A percentile compares a stretch with the other conserved stretches of the same genome.
Conservation (phyloP, 768 basidiomycete species). For the Hydnomerulius pinastri region DNA sequence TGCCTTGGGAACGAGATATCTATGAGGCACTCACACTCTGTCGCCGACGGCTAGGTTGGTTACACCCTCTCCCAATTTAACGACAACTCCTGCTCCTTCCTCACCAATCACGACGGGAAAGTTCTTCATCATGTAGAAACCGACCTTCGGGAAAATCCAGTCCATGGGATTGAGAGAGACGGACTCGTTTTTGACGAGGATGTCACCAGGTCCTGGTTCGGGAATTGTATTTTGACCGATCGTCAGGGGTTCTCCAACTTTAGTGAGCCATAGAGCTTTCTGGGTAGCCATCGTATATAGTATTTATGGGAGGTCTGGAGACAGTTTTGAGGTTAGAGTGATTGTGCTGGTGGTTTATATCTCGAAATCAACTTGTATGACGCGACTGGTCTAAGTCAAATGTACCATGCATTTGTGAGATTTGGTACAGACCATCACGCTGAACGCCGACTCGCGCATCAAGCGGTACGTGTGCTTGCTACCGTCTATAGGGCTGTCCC, state of each 20-base stretch:
- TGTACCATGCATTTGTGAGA: too few relatives aligned
- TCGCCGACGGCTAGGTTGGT: conserved; percentile 35
- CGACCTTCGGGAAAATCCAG: conserved; percentile 1
- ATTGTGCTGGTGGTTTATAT: too few relatives aligned
- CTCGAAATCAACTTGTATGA: too few relatives aligned
- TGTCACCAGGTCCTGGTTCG: conserved; percentile 40
- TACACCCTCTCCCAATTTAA: conserved; percentile 38
- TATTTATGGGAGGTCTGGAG: too few relatives aligned
- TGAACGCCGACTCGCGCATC: too few relatives aligned
- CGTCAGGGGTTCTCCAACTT: conserved; percentile 10
- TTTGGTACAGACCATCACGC: too few relatives aligned
- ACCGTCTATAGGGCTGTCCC: too few relatives aligned
- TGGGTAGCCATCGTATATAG: conserved; percentile 11
- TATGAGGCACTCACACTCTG: too few relatives aligned
- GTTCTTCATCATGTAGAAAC: conserved; percentile 25
- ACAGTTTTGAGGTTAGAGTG: too few relatives aligned
- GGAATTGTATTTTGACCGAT: conserved; percentile 24
- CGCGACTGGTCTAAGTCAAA: too few relatives aligned
- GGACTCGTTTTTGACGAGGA: conserved; percentile 44
- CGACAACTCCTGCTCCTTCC: conserved; percentile 41
- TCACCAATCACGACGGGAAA: conserved; percentile 39
- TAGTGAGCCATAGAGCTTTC: conserved; percentile 18
- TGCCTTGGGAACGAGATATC: too few relatives aligned
- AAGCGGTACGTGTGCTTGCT: too few relatives aligned
- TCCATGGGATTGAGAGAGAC: conserved; percentile 48